Evolutionary conservation across 1,139 yeast genomes (phyloP).

Genomic region (Arxiozyma slooffiae): DNA sequence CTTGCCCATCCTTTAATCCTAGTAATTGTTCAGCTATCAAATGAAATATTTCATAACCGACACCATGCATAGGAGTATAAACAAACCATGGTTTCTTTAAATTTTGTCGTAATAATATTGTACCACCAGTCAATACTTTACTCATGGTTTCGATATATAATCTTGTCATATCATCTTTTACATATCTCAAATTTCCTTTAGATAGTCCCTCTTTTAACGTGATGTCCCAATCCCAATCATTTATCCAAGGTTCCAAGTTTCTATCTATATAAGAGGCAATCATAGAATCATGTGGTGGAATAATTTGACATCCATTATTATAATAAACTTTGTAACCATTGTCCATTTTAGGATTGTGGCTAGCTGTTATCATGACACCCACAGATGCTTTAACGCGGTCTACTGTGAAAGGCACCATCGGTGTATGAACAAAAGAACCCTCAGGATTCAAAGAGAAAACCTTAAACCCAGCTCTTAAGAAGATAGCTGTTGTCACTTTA

Average conservation of each 20-base stretch:
- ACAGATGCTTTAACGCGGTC: slow-evolving; percentile 54
- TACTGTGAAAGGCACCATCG: slow-evolving; percentile 83
- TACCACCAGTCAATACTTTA: not conserved
- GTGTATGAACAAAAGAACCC: slow-evolving; percentile 58
- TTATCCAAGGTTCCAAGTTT: slow-evolving; percentile 54
- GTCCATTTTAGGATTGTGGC: slow-evolving; percentile 88
- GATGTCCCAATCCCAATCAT: slow-evolving; percentile 40
- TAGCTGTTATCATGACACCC: slow-evolving; percentile 95
- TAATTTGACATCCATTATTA: slow-evolving; percentile 88
- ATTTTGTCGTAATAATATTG: slow-evolving; percentile 10
- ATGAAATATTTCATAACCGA: slow-evolving; percentile 48
- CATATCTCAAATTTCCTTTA: slow-evolving; percentile 20
- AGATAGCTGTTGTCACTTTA: slow-evolving; percentile 65
- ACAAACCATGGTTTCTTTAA: slow-evolving; percentile 39
- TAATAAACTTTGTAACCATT: slow-evolving; percentile 95
- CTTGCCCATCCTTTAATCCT: slow-evolving; percentile 25
- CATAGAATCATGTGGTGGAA: slow-evolving; percentile 75
- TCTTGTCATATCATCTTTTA: slow-evolving; percentile 31
- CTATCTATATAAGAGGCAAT: slow-evolving; percentile 56
- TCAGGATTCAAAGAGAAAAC: slow-evolving; percentile 57
- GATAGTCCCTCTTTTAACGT: slow-evolving; percentile 29
- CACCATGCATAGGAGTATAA: slow-evolving; percentile 95
- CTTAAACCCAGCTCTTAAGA: slow-evolving; percentile 54
- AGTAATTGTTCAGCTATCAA: slow-evolving; percentile 24
- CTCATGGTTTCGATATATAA: slow-evolving; percentile 14